Percentiles rank a stretch among this genome's conserved stretches.
These are phyloP conservation scores for Thermoascus crustaceus DNA, from an alignment of 2,329 filamentous ascomycete genomes.

Conservation along the genomic window DNA sequence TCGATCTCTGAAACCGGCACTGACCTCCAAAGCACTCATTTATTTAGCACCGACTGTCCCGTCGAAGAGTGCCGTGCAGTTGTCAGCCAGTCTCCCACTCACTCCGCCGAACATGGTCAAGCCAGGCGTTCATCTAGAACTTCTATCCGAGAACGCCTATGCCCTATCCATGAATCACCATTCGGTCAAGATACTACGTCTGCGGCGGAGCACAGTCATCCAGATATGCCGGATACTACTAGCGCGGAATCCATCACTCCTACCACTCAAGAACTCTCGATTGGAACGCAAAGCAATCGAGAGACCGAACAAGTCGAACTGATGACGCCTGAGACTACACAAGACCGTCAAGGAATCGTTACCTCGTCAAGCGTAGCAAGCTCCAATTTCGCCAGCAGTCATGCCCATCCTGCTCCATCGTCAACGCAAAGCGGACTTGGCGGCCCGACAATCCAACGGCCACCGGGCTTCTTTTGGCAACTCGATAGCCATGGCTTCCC, in stretches of 20 bases:
- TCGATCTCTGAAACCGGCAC: background rate
- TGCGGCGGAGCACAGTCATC: background rate
- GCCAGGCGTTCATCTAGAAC: slow-evolving; percentile 1
- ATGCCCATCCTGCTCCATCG: background rate
- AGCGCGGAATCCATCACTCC: background rate
- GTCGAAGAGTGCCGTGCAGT: background rate
- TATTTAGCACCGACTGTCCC: background rate
- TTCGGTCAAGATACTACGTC: background rate
- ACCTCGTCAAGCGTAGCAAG: slow-evolving; percentile 2
- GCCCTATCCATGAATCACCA: slow-evolving; percentile 8
- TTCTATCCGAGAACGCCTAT: slow-evolving; percentile 6
- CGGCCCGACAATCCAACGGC: slow-evolving; percentile 8
- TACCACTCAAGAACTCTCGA: background rate
- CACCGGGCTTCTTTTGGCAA: slow-evolving; percentile 27
- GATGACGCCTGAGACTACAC: background rate
- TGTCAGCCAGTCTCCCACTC: background rate
- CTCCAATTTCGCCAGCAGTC: slow-evolving; percentile 2
- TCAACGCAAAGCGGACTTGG: slow-evolving; percentile 12
- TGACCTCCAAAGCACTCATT: background rate
- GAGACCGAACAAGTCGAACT: background rate
- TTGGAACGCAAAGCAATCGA: background rate
- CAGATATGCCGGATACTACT: background rate
- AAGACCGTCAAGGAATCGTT: background rate
- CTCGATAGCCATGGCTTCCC: slow-evolving; percentile 44
- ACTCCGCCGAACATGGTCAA: slow-evolving; percentile 1